These are phyloP conservation scores for Exophiala aquamarina DNA, from an alignment of 2,329 filamentous ascomycete species.

Conservation along the genomic window DNA sequence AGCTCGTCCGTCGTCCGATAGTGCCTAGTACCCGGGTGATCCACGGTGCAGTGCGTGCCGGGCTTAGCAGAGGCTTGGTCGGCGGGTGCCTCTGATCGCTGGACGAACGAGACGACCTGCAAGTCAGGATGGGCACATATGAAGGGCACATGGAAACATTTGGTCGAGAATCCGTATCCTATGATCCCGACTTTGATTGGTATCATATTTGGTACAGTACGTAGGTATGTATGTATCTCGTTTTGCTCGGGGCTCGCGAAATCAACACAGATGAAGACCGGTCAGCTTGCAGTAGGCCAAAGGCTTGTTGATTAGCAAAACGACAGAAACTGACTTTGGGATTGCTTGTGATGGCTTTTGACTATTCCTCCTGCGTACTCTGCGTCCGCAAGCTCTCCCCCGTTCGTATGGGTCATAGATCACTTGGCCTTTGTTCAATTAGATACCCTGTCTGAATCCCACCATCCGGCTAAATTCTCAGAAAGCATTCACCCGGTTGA, in stretches of 20 bases:
- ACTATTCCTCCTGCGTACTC: too few relatives aligned
- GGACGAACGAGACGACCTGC: constrained; percentile 71
- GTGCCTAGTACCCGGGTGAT: constrained; percentile 65
- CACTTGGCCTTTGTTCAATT: too few relatives aligned
- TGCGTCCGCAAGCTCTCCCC: too few relatives aligned
- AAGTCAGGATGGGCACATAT: constrained; percentile 63
- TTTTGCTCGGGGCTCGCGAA: not conserved
- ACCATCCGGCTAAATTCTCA: constrained; percentile 11
- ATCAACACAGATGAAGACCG: too few relatives aligned
- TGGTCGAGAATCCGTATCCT: constrained; percentile 65
- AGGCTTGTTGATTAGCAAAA: too few relatives aligned
- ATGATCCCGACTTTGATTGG: constrained; percentile 57
- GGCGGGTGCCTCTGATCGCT: constrained; percentile 51
- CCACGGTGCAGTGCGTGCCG: constrained; percentile 64
- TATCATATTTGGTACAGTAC: constrained; percentile 9
- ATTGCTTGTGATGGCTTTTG: too few relatives aligned
- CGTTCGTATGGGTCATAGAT: too few relatives aligned
- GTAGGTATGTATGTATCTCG: too few relatives aligned
- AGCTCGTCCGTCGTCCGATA: constrained; percentile 63
- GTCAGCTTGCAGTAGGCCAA: too few relatives aligned
- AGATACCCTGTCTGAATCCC: not conserved
- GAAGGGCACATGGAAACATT: constrained; percentile 81
- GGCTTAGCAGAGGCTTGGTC: constrained; percentile 50
- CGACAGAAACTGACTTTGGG: too few relatives aligned
- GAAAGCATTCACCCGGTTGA: constrained; percentile 7